phyloP scores from a whole-genome alignment of 148 eudicot genomes.

The Polygonum aviculare region DNA sequence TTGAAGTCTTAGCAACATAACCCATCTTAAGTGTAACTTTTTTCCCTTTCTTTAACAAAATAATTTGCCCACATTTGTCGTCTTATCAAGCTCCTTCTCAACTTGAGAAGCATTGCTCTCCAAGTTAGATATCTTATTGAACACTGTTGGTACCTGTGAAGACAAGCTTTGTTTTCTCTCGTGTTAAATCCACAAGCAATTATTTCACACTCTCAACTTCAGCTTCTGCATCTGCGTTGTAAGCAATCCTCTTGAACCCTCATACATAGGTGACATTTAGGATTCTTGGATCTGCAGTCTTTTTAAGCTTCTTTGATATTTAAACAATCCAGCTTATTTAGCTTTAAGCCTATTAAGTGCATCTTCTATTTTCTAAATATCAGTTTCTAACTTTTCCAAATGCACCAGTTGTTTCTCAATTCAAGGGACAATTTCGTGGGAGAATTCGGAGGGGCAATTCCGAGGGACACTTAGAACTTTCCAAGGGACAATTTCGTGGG shows the following conservation, averaged over 20 bases:
- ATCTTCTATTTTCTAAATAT: conserved; percentile 53
- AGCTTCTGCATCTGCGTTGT: conserved; percentile 68
- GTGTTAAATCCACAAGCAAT: conserved; percentile 40
- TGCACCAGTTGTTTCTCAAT: conserved; percentile 17
- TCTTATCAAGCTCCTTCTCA: conserved; percentile 52
- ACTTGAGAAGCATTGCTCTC: conserved; percentile 40
- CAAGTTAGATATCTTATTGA: conserved; percentile 48
- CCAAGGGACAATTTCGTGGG: too few relatives aligned
- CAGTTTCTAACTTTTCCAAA: conserved; percentile 45
- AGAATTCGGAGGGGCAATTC: too few relatives aligned
- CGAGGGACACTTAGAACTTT: too few relatives aligned
- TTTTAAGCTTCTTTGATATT: conserved; percentile 50
- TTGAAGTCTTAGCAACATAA: conserved; percentile 50
- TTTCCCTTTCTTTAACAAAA: conserved; percentile 45
- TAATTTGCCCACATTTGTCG: conserved; percentile 54
- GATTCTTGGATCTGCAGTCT: conserved; percentile 49
- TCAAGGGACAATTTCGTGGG: conserved; percentile 1
- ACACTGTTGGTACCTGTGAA: conserved; percentile 49
- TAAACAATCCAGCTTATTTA: conserved; percentile 53
- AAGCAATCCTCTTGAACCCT: conserved; percentile 40
- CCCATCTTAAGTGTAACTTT: conserved; percentile 39
- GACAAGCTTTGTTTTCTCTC: conserved; percentile 53
- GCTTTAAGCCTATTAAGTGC: conserved; percentile 60
- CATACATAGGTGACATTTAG: conserved; percentile 44
- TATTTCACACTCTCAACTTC: conserved; percentile 51